phyloP scores from a whole-genome alignment of 805 yeast genomes.

The Saccharomycopsis sp. region DNA sequence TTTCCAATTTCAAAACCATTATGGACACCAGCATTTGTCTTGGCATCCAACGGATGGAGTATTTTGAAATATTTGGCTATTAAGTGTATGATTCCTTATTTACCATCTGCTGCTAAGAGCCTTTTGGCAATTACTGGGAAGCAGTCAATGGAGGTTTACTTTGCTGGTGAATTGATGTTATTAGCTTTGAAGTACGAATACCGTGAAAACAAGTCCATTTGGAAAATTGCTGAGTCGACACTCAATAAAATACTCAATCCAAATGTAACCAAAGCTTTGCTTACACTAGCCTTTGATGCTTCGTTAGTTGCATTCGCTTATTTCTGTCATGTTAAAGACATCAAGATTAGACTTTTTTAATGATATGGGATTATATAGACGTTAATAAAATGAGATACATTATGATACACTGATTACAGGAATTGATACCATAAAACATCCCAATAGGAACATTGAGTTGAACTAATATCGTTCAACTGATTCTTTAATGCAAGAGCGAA shows the following conservation, averaged over 20 bases:
- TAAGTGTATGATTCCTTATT: constrained; percentile 22
- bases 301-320: constrained; percentile 10
- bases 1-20: constrained; percentile 32
- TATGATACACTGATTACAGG: background rate
- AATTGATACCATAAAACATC: background rate
- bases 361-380: background rate
- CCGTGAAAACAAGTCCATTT: constrained; percentile 5
- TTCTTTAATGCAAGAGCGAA: too few species aligned
- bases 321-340: background rate
- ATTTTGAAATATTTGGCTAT: constrained; percentile 27
- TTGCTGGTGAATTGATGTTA: constrained; percentile 19
- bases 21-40: constrained; percentile 32
- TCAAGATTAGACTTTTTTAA: constrained; percentile 8
- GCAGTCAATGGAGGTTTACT: constrained; percentile 28
- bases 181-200: constrained; percentile 13
- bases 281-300: constrained; percentile 3
- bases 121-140: constrained; percentile 26
- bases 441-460: too few species aligned
- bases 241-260: background rate
- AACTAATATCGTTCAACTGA: too few species aligned
- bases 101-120: constrained; percentile 23
- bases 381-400: background rate
- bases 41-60: constrained; percentile 28
- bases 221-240: constrained; percentile 9
- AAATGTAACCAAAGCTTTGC: background rate